A percentile compares a stretch with the other conserved stretches of the same genome.
phyloP scores from a whole-genome alignment of 805 yeast genomes.

The Torulaspora gathmanii region DNA sequence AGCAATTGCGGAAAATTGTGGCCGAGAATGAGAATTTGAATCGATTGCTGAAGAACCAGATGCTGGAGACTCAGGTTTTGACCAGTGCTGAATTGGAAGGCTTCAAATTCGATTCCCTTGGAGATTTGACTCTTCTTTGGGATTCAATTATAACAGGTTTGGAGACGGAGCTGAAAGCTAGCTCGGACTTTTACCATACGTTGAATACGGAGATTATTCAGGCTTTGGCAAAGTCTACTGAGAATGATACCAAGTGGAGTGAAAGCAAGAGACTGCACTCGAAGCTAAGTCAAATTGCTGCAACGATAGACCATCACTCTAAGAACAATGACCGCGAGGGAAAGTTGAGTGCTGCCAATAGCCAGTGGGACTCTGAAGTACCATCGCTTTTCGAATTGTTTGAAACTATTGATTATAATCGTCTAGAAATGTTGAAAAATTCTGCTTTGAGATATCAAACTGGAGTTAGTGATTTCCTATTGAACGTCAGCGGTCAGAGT shows the following conservation, averaged over 20 bases:
- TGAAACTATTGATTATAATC: conserved; percentile 63
- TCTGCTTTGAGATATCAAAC: conserved; percentile 63
- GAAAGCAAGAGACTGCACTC: conserved; percentile 48
- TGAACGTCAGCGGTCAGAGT: conserved; percentile 42
- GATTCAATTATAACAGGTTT: conserved; percentile 39
- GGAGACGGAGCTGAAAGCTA: conserved; percentile 45
- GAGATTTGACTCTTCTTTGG: conserved; percentile 45
- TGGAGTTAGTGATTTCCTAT: conserved; percentile 50
- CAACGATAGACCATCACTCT: conserved; percentile 39
- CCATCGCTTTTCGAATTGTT: conserved; percentile 72
- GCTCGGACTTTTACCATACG: conserved; percentile 43
- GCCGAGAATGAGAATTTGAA: conserved; percentile 36
- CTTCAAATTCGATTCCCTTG: conserved; percentile 46
- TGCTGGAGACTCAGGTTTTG: conserved; percentile 39
- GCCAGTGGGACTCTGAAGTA: conserved; percentile 72
- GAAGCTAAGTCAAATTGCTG: conserved; percentile 43
- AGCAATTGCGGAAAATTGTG: conserved; percentile 40
- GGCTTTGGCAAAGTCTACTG: conserved; percentile 50
- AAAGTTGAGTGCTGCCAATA: conserved; percentile 44
- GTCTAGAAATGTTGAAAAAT: conserved; percentile 59
- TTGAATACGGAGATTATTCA: conserved; percentile 52
- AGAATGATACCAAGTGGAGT: conserved; percentile 51
- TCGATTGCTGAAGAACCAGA: conserved; percentile 32
- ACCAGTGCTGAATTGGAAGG: conserved; percentile 45
- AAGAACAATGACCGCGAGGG: conserved; percentile 38